These are phyloP conservation scores for Bertia moriformis DNA, from an alignment of 2,329 filamentous ascomycete genomes.

Conservation along the genomic window DNA sequence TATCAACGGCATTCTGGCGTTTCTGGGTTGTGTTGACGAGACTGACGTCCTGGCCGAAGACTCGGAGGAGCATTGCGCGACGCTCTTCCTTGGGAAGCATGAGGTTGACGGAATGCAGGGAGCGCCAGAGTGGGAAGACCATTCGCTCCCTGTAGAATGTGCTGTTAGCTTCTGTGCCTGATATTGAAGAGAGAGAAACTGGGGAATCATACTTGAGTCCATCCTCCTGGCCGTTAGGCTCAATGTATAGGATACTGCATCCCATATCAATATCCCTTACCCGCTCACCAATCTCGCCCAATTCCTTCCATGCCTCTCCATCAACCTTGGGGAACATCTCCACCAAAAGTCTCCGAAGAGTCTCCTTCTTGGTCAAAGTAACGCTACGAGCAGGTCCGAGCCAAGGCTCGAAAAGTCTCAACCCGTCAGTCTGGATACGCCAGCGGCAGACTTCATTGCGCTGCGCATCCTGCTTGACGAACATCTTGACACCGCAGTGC, in stretches of 20 bases:
- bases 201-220: conserved; percentile 13
- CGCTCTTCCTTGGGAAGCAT: conserved; percentile 98
- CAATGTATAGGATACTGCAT: conserved; percentile 77
- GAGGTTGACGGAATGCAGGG: conserved; percentile 77
- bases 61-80: conserved; percentile 73
- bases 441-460: conserved; percentile 76
- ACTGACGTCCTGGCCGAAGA: conserved; percentile 81
- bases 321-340: conserved; percentile 94
- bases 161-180: conserved; percentile 11
- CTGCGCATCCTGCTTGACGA: conserved; percentile 91
- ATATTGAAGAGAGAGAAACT: conserved; percentile 6
- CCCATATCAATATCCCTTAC: conserved; percentile 72
- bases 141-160: conserved; percentile 52
- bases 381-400: conserved; percentile 68
- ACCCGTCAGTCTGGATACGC: conserved; percentile 89
- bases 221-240: conserved; percentile 51
- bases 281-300: conserved; percentile 77
- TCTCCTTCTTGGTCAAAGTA: conserved; percentile 61
- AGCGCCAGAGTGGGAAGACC: conserved; percentile 88
- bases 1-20: conserved; percentile 20
- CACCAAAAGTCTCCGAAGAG: conserved; percentile 66
- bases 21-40: conserved; percentile 57
- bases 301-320: conserved; percentile 56
- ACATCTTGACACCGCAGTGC: conserved; percentile 96
- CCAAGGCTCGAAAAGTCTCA: conserved; percentile 82